Conservation (phyloP, 148 eudicot species). For the Fallopia convolvulus region DNA sequence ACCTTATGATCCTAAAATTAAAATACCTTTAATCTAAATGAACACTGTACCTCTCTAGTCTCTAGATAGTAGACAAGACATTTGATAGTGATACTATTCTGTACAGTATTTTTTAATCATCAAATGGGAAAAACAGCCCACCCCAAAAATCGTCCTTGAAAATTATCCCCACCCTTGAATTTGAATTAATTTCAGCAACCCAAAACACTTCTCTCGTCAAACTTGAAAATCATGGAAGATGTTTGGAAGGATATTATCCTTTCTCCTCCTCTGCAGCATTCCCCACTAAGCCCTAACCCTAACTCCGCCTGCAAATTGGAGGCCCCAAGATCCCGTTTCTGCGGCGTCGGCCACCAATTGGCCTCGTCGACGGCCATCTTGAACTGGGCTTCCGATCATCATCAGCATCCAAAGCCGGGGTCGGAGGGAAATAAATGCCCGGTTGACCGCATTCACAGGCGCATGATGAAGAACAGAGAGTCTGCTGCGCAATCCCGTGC, state of each 20-base stretch:
- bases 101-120: too few species aligned
- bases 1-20: too few species aligned
- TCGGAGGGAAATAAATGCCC: not conserved
- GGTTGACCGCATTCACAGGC: not conserved
- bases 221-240: not conserved
- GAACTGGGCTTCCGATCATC: not conserved
- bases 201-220: not conserved
- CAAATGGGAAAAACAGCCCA: too few species aligned
- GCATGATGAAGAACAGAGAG: constrained; percentile 2
- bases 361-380: not conserved
- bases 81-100: not conserved
- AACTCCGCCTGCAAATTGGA: not conserved
- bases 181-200: not conserved
- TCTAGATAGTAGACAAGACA: too few species aligned
- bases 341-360: not conserved
- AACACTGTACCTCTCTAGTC: too few species aligned
- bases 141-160: not conserved
- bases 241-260: not conserved
- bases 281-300: not conserved
- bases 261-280: not conserved
- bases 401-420: not conserved
- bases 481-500: constrained; percentile 2
- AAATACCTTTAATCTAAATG: too few species aligned
- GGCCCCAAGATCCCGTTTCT: too few species aligned
- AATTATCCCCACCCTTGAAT: too few species aligned